These are phyloP conservation scores for Arabidopsis arenosa DNA, from an alignment of 345 rosid species.

Conservation along the genomic window DNA sequence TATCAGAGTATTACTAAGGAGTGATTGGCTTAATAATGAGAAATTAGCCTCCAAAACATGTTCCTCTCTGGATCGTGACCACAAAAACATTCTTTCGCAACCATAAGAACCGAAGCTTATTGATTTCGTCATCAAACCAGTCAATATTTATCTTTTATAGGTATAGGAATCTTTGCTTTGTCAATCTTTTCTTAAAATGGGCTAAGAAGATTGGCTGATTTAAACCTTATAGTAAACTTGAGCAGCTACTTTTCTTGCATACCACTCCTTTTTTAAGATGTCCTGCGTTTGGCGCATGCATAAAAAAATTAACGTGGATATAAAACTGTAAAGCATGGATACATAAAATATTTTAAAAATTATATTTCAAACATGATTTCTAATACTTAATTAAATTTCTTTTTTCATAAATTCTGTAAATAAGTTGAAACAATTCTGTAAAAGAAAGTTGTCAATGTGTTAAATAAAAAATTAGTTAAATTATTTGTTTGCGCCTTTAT, in stretches of 20 bases:
- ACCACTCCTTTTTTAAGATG: conserved; percentile 35
- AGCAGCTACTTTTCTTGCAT: conserved; percentile 30
- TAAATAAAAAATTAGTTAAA: neutral
- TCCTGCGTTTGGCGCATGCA: neutral
- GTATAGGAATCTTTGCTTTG: conserved; percentile 28
- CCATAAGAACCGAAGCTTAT: conserved; percentile 21
- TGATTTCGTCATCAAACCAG: conserved; percentile 29
- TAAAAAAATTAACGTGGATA: neutral
- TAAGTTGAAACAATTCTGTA: neutral
- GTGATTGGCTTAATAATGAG: conserved; percentile 28
- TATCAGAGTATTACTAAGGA: conserved; percentile 20
- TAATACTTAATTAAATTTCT: too few relatives aligned
- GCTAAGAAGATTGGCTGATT: conserved; percentile 38
- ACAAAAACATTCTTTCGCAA: conserved; percentile 13
- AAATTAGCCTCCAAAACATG: conserved; percentile 26
- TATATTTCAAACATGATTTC: neutral
- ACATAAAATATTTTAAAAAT: neutral
- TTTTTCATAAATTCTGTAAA: neutral
- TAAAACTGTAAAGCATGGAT: conserved; percentile 6
- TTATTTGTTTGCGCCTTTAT: neutral
- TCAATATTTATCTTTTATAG: conserved; percentile 19
- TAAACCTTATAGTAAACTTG: conserved; percentile 35
- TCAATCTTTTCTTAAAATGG: conserved; percentile 24
- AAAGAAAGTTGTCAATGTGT: neutral
- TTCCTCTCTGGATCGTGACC: conserved; percentile 10